A percentile compares a stretch with the other conserved stretches of the same genome.
These are phyloP conservation scores for Fraxinus xanthoxyloides DNA, from an alignment of 305 asterid species.

Conservation along the genomic window DNA sequence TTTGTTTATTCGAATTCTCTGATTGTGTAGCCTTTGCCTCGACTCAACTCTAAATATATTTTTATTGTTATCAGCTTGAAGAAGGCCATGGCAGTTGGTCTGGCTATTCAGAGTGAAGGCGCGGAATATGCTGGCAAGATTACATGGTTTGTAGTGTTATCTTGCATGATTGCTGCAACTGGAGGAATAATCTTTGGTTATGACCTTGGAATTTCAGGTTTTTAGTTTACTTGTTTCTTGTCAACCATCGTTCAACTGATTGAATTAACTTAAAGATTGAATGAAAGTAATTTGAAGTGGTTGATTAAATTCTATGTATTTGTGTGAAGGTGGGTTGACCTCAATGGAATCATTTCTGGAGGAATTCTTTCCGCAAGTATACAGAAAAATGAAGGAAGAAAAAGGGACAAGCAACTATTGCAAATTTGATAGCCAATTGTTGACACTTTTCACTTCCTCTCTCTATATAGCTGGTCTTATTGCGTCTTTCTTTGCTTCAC, in stretches of 20 bases:
- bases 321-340: not conserved
- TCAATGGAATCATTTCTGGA: not conserved
- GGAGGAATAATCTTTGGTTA: not conserved
- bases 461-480: not conserved
- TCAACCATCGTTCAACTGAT: not conserved
- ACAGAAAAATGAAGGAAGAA: not conserved
- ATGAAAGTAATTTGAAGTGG: not conserved
- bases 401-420: not conserved
- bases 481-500: not conserved
- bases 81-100: not conserved
- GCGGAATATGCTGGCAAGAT: not conserved
- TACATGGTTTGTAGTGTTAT: slow-evolving; percentile 2
- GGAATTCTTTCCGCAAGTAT: not conserved
- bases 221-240: not conserved
- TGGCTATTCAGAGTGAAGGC: not conserved
- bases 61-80: not conserved
- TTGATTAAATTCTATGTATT: not conserved
- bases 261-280: not conserved
- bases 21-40: not conserved
- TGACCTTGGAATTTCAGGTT: not conserved
- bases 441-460: not conserved
- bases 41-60: not conserved
- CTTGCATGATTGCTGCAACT: not conserved
- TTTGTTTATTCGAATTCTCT: not conserved
- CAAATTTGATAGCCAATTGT: not conserved